phyloP scores from a whole-genome alignment of 495 filamentous ascomycete genomes.

The Choiromyces venosus region DNA sequence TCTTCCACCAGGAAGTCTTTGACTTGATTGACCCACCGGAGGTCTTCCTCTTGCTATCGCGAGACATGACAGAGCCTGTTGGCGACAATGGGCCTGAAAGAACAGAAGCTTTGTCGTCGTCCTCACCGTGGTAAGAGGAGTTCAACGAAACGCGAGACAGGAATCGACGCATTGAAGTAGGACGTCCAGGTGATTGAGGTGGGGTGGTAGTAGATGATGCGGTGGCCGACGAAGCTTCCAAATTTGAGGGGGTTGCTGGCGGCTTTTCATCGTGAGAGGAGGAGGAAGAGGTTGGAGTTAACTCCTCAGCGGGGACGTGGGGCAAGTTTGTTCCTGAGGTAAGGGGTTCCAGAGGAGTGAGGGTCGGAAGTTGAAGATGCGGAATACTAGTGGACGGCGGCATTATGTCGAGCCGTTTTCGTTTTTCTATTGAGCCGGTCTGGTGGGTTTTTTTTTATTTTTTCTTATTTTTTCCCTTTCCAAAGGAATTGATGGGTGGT shows the following conservation, averaged over 20 bases:
- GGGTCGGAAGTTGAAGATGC: slow-evolving; percentile 36
- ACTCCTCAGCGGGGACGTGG: slow-evolving; percentile 36
- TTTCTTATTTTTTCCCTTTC: not conserved
- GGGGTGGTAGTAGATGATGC: slow-evolving; percentile 34
- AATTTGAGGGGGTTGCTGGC: slow-evolving; percentile 23
- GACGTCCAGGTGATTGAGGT: slow-evolving; percentile 35
- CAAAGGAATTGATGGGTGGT: not conserved
- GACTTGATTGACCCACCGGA: slow-evolving; percentile 25
- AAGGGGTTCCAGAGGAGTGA: slow-evolving; percentile 39
- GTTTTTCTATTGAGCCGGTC: not conserved
- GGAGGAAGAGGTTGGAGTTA: slow-evolving; percentile 23
- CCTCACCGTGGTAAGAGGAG: slow-evolving; percentile 39
- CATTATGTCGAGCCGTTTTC: not conserved
- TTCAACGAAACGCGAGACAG: slow-evolving; percentile 45
- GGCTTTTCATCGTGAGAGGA: slow-evolving; percentile 27
- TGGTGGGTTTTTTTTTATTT: not conserved
- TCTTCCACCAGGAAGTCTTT: slow-evolving; percentile 40
- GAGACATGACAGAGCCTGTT: slow-evolving; percentile 39
- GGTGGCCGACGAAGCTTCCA: slow-evolving; percentile 16
- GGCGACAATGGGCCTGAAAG: slow-evolving; percentile 34
- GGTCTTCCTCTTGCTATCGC: slow-evolving; percentile 31
- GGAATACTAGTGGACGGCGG: slow-evolving; percentile 29
- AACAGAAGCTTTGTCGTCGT: slow-evolving; percentile 36
- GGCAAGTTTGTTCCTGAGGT: slow-evolving; percentile 40
- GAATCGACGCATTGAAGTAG: slow-evolving; percentile 45